phyloP scores from a whole-genome alignment of 1,284 basidiomycete genomes.

The Ganoderma leucocontextum region DNA sequence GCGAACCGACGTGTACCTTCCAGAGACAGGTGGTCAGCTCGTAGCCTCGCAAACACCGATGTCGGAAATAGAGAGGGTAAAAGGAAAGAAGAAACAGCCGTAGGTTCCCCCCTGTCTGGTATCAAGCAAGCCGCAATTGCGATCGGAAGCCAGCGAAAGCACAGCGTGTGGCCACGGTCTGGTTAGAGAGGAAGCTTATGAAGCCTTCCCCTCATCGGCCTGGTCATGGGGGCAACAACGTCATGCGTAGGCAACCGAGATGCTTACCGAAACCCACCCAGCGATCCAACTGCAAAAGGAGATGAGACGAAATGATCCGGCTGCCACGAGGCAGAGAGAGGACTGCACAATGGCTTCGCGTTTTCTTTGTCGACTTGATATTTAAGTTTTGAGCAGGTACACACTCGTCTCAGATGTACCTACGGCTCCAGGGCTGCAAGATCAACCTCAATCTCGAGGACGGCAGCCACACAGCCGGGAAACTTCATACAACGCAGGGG shows the following conservation, averaged over 20 bases:
- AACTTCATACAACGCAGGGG: no score
- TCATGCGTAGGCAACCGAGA: neutral
- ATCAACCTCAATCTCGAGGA: no score
- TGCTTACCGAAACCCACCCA: neutral
- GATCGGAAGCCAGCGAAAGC: neutral
- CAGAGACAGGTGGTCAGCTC: neutral
- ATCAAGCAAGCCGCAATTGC: neutral
- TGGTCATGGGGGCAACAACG: neutral
- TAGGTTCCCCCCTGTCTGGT: neutral
- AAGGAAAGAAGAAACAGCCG: neutral
- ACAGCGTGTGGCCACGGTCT: conserved; percentile 5
- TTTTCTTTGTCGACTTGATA: neutral
- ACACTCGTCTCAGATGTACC: no score
- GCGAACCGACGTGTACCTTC: neutral
- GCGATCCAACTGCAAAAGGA: no score
- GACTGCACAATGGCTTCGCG: neutral
- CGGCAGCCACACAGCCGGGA: no score
- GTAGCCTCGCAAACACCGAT: neutral
- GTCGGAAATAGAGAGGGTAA: neutral
- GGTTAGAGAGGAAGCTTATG: neutral
- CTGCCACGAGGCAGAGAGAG: neutral
- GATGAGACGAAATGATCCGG: neutral
- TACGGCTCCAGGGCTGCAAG: no score
- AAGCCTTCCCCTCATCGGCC: neutral
- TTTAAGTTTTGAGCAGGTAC: no score